phyloP scores from a whole-genome alignment of 2,329 filamentous ascomycete species.

The Ophiocordyceps robertsii region DNA sequence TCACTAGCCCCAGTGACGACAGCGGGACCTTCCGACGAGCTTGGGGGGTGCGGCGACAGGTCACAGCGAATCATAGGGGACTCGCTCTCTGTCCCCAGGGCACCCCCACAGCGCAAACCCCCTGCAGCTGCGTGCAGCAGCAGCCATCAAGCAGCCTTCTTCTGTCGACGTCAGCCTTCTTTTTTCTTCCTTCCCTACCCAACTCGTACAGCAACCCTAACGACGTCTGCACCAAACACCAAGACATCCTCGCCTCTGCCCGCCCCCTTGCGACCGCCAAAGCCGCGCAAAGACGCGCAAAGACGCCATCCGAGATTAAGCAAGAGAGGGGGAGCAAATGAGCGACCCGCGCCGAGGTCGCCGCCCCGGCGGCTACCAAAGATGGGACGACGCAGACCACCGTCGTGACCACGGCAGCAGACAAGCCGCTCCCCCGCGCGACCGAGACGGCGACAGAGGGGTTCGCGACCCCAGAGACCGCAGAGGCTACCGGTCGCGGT shows the following conservation, averaged over 20 bases:
- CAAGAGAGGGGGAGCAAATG: conserved; percentile 8
- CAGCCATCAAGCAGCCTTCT: not conserved
- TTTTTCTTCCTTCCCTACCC: not conserved
- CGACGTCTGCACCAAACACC: too few species aligned
- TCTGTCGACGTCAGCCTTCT: not conserved
- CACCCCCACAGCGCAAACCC: too few species aligned
- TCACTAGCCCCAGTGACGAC: too few species aligned
- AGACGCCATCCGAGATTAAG: not conserved
- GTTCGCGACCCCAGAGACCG: conserved; percentile 14
- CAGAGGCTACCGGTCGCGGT: conserved; percentile 13
- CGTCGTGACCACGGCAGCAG: conserved; percentile 9
- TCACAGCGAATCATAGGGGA: too few species aligned
- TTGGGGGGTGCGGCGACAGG: too few species aligned
- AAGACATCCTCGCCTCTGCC: not conserved
- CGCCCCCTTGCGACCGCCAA: not conserved
- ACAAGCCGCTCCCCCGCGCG: conserved; percentile 7
- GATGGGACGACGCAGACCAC: conserved; percentile 43
- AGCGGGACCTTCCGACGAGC: too few species aligned
- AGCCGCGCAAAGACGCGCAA: not conserved
- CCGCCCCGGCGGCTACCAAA: conserved; percentile 39
- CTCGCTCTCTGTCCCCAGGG: too few species aligned
- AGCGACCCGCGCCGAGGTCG: conserved; percentile 18
- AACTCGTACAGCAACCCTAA: not conserved
- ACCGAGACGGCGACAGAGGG: conserved; percentile 11
- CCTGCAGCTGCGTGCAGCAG: too few species aligned